Base-by-base conservation (phyloP, 2,329 filamentous ascomycete species). In the Penicillium polonicum region DNA sequence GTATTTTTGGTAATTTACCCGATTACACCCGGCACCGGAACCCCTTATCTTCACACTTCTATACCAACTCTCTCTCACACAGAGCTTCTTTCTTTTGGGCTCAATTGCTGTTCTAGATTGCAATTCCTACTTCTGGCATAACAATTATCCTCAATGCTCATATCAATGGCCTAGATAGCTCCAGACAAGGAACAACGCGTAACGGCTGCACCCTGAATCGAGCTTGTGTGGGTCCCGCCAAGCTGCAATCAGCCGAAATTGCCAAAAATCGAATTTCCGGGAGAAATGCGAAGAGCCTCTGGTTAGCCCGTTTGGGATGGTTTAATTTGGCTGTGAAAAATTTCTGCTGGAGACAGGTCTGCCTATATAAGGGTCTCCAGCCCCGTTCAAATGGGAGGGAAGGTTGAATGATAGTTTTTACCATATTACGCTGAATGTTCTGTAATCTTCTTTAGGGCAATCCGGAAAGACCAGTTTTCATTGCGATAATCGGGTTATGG, bases 151-250 rank as follows among this genome's bases (percentile, higher is more conserved):
- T 5, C 17, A 33, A 13, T 33, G 13, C 27, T 39, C 19, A 33
- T 43, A 13, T 10, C 23, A 33, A 44, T 21, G n/a, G 17, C 7
- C 10, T 41, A 2, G 12, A 42, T 21, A 38, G 19, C 27, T 27
- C 7, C 17, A 21, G 13, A 17, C 2, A 33, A 45, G 31, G 48
- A 6, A 33, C 12, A 48, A 29, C 36, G 43, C 49, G 55, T 53
- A 48, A 52, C 48, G 55, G 27, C 15, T 45, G 48, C 46, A 52
- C 48, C 48, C 54, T 57, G 55, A 42, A 61, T 62, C 55, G 58
- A 67, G 65, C 65, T 67, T 60, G 54, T 67, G 65, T 66, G 64
- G 65, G 65, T 66, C 65, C 48, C 48, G 64, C 65, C 64, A 66
- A 65, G 60, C 57, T 64, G 63, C 58, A 61, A 65, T 59, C 63